Conservation (phyloP, 257 asterid species). For the Thymus mandschuricus region DNA sequence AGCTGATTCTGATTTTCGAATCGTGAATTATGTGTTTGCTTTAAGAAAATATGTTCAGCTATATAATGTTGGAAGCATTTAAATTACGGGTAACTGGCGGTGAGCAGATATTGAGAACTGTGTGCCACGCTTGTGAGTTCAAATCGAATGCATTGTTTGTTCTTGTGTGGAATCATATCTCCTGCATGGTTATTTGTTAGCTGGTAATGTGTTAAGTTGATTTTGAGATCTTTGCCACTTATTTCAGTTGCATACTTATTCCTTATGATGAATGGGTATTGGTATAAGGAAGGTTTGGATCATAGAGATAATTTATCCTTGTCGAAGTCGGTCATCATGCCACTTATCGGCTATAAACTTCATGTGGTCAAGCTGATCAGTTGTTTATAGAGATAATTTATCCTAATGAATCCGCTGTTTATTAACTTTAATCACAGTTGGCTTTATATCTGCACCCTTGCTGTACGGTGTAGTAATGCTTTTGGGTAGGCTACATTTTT, state of each 20-base stretch:
- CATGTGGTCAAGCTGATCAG: slow-evolving; percentile 7
- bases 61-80: no score
- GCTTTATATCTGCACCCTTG: neutral
- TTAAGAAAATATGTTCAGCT: neutral
- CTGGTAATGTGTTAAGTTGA: no score
- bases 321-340: neutral
- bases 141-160: neutral
- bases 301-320: no score
- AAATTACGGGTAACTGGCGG: no score
- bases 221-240: no score
- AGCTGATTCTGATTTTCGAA: neutral
- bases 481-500: slow-evolving; percentile 11
- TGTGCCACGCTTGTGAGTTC: neutral
- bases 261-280: no score
- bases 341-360: neutral
- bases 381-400: no score
- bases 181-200: no score
- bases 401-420: neutral
- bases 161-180: neutral
- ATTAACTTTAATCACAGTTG: slow-evolving; percentile 2
- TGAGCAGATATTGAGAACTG: no score
- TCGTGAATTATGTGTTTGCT: neutral
- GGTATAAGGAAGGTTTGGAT: no score
- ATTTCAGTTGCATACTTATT: no score
- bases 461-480: slow-evolving; percentile 6